A percentile compares a stretch with the other conserved stretches of the same genome.
Conservation (phyloP, 208 protist genomes). For the Leishmania martiniquensis region DNA sequence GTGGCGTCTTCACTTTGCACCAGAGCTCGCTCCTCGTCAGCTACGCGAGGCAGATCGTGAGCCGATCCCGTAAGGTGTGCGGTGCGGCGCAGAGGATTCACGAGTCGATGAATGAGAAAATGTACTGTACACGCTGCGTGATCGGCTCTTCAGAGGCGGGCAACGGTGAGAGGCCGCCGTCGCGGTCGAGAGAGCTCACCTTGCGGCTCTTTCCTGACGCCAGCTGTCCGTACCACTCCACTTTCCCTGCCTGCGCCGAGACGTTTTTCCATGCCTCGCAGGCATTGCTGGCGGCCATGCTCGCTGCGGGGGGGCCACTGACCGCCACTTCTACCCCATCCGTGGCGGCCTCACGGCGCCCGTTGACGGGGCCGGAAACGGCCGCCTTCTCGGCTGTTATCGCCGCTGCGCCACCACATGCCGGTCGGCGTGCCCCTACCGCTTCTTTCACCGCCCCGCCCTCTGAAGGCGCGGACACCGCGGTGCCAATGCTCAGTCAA, state of each 20-base stretch:
- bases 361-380: neutral
- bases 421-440: neutral
- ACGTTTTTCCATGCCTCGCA: constrained; percentile 20
- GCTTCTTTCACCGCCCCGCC: neutral
- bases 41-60: constrained; percentile 24
- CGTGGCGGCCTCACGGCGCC: neutral
- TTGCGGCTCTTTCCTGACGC: constrained; percentile 20
- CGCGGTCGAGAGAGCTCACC: constrained; percentile 27
- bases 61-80: constrained; percentile 13
- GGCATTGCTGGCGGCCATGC: constrained; percentile 13
- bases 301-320: neutral
- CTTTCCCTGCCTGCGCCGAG: constrained; percentile 28
- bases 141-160: constrained; percentile 15
- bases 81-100: constrained; percentile 23
- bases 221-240: constrained; percentile 35
- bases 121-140: constrained; percentile 14
- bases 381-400: neutral
- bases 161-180: neutral
- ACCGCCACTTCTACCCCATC: neutral
- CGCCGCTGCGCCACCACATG: neutral
- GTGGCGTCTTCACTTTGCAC: constrained; percentile 27
- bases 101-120: constrained; percentile 12
- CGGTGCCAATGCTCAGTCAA: neutral
- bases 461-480: neutral
- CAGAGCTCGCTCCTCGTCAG: constrained; percentile 27